Evolutionary conservation across 805 yeast genomes (phyloP), one percentile per base, ranked within the genome.

Genomic region (Metschnikowia sp.): DNA sequence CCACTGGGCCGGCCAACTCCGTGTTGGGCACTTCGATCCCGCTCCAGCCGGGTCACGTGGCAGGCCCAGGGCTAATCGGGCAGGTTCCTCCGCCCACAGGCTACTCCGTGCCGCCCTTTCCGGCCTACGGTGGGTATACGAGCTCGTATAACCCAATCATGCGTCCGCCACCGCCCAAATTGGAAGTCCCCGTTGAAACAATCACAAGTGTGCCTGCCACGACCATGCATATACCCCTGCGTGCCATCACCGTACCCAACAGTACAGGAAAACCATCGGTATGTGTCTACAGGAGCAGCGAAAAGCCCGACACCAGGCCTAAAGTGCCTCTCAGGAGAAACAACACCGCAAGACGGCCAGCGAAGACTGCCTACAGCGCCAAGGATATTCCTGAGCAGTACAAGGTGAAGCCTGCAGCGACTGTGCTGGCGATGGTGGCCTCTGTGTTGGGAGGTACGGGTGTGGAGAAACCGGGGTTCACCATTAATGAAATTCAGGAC

Each of bases 331-430:
- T 56, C 19, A 57, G 65, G 28, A 59, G 60, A 36, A 61, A 58
- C 36, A 68, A 68, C 49, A 74, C 70, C 40, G 69, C 77, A 33
- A 40, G 52, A 12, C 80, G 74, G 47, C 73, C 72, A 26, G 72
- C 80, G 4, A 84, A 84, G 54, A 79, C 83, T 4, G 90, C 87
- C 61, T 22, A 22, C 26, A 74, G 82, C 3, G 68, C 83, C 15
- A 96, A 89, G 46, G 97, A 90, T 58, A 89, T 92, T 40, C 99
- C 98, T 1, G 87, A 80, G 48, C 89, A 87, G 65, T 89, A 80
- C 64, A 77, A 96, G 56, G 77, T 82, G 10, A 94, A 92, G 63
- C 99, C 99, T 1, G 76, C 83, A 10, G 75, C 82, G 42, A 85
- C 96, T 0, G 87, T 88, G 62, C 88, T 95, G 15, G 82, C 84